Conservation (phyloP, 345 rosid species). For the Euphorbia tirucalli region DNA sequence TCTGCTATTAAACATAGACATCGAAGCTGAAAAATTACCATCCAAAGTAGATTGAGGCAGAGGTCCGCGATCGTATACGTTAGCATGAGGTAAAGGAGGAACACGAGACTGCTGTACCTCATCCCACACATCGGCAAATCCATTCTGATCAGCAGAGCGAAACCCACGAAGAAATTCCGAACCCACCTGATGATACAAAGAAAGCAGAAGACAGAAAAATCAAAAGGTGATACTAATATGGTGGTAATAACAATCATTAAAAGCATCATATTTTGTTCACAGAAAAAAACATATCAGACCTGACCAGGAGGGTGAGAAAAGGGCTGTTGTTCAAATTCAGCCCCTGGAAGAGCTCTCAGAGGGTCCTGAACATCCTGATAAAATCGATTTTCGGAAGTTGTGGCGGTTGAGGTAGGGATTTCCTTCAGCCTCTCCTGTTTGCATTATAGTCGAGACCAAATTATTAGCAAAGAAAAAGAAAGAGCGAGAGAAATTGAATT, state of each 20-base stretch:
- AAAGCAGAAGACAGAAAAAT: not conserved
- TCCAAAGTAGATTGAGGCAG: slow-evolving; percentile 60
- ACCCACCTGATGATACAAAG: slow-evolving; percentile 40
- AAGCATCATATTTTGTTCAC: not conserved
- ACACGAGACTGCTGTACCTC: slow-evolving; percentile 52
- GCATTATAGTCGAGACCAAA: not conserved
- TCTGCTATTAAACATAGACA: not conserved
- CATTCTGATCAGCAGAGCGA: slow-evolving; percentile 65
- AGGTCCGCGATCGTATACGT: slow-evolving; percentile 35
- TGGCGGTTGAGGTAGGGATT: slow-evolving; percentile 56
- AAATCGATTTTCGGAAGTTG: slow-evolving; percentile 48
- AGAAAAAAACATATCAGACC: slow-evolving; percentile 37
- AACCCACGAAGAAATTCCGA: slow-evolving; percentile 71
- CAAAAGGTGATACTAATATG: not conserved
- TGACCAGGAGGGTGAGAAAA: slow-evolving; percentile 57
- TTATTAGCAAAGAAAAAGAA: too few species aligned
- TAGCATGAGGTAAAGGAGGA: slow-evolving; percentile 24
- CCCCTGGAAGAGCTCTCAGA: slow-evolving; percentile 71
- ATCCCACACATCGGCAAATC: slow-evolving; percentile 76
- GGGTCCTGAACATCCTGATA: slow-evolving; percentile 45
- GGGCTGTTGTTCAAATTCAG: slow-evolving; percentile 71
- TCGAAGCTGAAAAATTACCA: slow-evolving; percentile 40
- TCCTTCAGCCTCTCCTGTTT: slow-evolving; percentile 81
- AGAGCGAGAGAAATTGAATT: not conserved
- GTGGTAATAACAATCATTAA: not conserved